Conservation (phyloP, 208 protist genomes). For the Acanthamoeba triangularis region DNA sequence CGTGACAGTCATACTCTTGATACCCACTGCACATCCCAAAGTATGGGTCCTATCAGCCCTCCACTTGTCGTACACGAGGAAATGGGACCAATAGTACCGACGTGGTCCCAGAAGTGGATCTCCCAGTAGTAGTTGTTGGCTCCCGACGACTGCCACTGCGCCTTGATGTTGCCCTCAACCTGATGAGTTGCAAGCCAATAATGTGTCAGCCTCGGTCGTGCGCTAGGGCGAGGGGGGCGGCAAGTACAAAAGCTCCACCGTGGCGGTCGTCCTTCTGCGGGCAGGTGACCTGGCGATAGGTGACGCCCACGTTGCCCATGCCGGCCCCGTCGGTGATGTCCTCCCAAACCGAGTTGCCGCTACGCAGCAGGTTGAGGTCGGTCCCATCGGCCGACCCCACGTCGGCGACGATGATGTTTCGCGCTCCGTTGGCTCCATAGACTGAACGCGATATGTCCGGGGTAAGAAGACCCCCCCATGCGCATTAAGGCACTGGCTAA, state of each 20-base stretch:
- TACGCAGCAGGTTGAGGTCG: neutral
- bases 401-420: conserved; percentile 39
- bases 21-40: neutral
- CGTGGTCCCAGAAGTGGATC: conserved; percentile 44
- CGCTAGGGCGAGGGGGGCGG: neutral
- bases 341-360: conserved; percentile 29
- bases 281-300: conserved; percentile 21
- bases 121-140: conserved; percentile 24
- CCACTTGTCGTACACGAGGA: too few relatives aligned
- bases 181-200: neutral
- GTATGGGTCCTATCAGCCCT: too few relatives aligned
- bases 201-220: neutral
- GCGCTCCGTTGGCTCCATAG: conserved; percentile 3
- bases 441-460: neutral
- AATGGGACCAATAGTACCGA: neutral
- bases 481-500: too few relatives aligned
- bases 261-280: neutral
- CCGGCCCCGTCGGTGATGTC: conserved; percentile 21
- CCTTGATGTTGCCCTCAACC: conserved; percentile 12
- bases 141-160: neutral
- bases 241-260: neutral
- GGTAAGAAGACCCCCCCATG: neutral
- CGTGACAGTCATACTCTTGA: neutral
- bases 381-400: neutral
- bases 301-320: neutral